A percentile compares a stretch with the other conserved stretches of the same genome.
These are phyloP conservation scores for Phyllosticta citribraziliensis DNA, from an alignment of 2,329 filamentous ascomycete species.

Conservation along the genomic window DNA sequence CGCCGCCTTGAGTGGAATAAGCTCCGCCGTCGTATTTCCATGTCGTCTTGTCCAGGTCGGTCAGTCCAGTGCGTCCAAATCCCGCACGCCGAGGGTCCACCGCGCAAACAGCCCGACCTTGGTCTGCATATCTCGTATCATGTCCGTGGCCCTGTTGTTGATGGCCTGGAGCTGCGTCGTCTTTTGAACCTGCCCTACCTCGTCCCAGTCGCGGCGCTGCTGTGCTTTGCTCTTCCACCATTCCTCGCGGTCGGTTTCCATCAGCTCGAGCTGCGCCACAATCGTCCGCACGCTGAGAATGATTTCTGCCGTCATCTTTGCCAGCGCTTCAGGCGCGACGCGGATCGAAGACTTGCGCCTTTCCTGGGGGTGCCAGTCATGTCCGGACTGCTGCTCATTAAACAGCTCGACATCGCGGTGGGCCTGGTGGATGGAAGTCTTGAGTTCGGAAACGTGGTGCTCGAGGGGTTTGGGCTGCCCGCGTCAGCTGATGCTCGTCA, in stretches of 20 bases:
- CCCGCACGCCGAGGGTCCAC: not conserved
- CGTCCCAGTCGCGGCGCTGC: not conserved
- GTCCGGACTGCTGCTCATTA: not conserved
- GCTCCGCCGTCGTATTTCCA: not conserved
- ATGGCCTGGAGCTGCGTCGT: not conserved
- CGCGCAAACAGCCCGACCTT: conserved; percentile 3
- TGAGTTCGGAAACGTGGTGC: not conserved
- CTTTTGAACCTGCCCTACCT: not conserved
- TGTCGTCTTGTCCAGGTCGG: not conserved
- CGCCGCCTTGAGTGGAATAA: not conserved
- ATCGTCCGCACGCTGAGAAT: not conserved
- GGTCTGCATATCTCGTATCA: conserved; percentile 6
- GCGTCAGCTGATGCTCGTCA: not conserved
- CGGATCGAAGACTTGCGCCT: not conserved
- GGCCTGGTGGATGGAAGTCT: not conserved
- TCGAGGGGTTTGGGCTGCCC: conserved; percentile 8
- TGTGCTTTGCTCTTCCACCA: conserved; percentile 7
- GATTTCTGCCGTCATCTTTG: not conserved
- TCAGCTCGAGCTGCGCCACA: not conserved
- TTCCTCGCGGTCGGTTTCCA: not conserved
- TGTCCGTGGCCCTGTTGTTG: not conserved
- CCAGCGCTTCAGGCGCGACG: not conserved
- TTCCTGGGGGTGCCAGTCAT: not conserved
- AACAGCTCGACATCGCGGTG: conserved; percentile 1
- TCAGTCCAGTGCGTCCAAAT: not conserved